A percentile compares a stretch with the other conserved stretches of the same genome.
Conservation (phyloP, 2,329 filamentous ascomycete genomes). For the Fusarium sp. region DNA sequence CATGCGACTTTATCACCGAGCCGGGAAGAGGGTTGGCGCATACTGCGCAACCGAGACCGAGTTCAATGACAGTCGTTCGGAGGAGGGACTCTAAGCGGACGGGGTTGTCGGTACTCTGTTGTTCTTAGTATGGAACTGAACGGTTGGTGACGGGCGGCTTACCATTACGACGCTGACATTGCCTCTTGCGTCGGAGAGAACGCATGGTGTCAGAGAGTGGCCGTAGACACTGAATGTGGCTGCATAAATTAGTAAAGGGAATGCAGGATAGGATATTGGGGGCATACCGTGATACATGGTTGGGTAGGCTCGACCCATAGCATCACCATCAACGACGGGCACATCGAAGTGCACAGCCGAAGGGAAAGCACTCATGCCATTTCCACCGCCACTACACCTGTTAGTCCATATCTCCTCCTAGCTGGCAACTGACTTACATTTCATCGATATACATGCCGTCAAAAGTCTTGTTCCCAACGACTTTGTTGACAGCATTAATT, state of each 20-base stretch:
- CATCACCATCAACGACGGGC: conserved; percentile 54
- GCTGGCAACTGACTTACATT: conserved; percentile 48
- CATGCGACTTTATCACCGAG: conserved; percentile 50
- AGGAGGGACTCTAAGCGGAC: conserved; percentile 53
- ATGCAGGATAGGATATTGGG: fast-evolving
- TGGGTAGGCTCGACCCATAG: conserved; percentile 55
- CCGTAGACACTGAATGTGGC: conserved; percentile 56
- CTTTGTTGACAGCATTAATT: conserved; percentile 52
- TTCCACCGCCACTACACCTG: conserved; percentile 51
- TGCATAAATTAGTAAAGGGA: conserved; percentile 4
- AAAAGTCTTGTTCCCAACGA: conserved; percentile 49
- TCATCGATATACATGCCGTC: conserved; percentile 53
- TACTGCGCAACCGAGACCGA: conserved; percentile 54
- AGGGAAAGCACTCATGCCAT: conserved; percentile 53
- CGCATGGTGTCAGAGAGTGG: conserved; percentile 52
- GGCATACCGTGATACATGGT: conserved; percentile 52
- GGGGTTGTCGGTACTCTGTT: conserved; percentile 51
- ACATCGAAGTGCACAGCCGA: conserved; percentile 52
- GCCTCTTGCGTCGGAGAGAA: conserved; percentile 53
- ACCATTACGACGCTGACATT: conserved; percentile 52
- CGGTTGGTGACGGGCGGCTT: neutral
- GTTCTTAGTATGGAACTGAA: neutral
- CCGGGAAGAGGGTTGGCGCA: conserved; percentile 51
- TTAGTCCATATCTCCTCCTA: conserved; percentile 2
- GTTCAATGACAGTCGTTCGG: conserved; percentile 53